Evolutionary conservation across 805 yeast genomes (phyloP).

Genomic region (Zygotorulaspora chibaensis): DNA sequence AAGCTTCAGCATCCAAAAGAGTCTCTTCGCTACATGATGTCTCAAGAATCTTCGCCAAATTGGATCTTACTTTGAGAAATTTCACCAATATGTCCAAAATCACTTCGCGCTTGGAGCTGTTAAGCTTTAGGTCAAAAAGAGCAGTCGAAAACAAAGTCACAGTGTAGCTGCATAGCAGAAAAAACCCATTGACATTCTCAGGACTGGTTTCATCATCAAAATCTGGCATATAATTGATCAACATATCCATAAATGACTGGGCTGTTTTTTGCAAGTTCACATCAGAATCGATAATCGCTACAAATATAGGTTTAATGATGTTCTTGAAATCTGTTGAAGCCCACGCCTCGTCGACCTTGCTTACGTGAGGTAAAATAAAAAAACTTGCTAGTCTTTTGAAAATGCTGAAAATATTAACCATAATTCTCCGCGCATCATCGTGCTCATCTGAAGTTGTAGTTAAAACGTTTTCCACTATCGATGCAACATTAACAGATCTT

Average conservation of each 20-base stretch:
- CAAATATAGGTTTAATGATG: conserved; percentile 38
- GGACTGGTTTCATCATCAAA: conserved; percentile 23
- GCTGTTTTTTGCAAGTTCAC: conserved; percentile 35
- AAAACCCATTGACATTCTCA: conserved; percentile 37
- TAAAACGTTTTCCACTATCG: conserved; percentile 4
- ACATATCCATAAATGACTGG: conserved; percentile 36
- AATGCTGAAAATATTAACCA: conserved; percentile 31
- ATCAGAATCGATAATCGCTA: conserved; percentile 39
- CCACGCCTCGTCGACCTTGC: conserved; percentile 16
- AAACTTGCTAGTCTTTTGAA: conserved; percentile 27
- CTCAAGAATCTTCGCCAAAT: conserved; percentile 29
- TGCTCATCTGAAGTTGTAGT: conserved; percentile 8
- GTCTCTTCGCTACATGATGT: conserved; percentile 23
- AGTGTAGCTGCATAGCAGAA: conserved; percentile 32
- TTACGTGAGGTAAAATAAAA: conserved; percentile 24
- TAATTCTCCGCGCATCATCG: conserved; percentile 26
- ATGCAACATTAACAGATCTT: conserved; percentile 3
- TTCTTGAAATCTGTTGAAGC: conserved; percentile 24
- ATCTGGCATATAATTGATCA: conserved; percentile 25
- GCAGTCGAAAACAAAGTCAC: conserved; percentile 38
- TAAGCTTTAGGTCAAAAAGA: conserved; percentile 30
- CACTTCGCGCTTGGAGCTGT: conserved; percentile 33
- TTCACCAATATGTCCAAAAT: conserved; percentile 39
- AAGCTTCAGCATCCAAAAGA: conserved; percentile 25
- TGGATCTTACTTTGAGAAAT: conserved; percentile 38